Base-by-base conservation (phyloP, 1,284 basidiomycete species). In the Sporisorium reilianum region DNA sequence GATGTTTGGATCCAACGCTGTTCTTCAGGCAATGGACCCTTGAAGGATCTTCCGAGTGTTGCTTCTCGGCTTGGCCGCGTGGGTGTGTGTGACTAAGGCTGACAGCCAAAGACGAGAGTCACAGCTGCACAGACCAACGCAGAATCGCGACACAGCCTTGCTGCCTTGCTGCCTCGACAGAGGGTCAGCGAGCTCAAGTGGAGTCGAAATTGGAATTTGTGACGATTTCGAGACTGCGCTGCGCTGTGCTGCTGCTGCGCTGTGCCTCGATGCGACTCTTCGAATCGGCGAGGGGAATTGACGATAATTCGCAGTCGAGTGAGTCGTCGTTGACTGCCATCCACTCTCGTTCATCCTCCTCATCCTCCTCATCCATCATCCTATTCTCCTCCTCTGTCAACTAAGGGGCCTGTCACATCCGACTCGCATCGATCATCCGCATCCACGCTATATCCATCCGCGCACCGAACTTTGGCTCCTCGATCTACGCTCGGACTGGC, bases 71-170 rank as follows among this genome's bases (percentile, higher is more conserved):
- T 55, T 12, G 18, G 30, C 40, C 51, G n/a, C 20, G 20, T n/a
- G n/a, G n/a, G n/a, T n/a, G n/a, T n/a, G n/a, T n/a, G 36, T 63
- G 55, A 63, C 52, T 55, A 64, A 64, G 52, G 53, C 55, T 59
- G 56, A 64, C 53, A 22, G 7, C 20, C 22, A 7, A 14, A 10
- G 14, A 12, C 32, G 34, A 7, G 12, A 22, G 9, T 30, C 28
- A 20, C 16, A n/a, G 36, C 61, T 48, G 56, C 67, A 70, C 67
- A 64, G 57, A 54, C 67, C 61, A 69, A 18, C 25, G 36, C 7
- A 32, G 11, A 26, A 36, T 23, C 36, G 28, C 34, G 30, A 40
- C 58, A 54, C 56, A 44, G 45, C 52, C 53, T 54, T 40, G 23
- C 12, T 8, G 12, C 23, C 36, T 44, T 44, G 41, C 25, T 44